Conservation (phyloP, 129 eudicot genomes). For the Chrysanthemum seticuspe region DNA sequence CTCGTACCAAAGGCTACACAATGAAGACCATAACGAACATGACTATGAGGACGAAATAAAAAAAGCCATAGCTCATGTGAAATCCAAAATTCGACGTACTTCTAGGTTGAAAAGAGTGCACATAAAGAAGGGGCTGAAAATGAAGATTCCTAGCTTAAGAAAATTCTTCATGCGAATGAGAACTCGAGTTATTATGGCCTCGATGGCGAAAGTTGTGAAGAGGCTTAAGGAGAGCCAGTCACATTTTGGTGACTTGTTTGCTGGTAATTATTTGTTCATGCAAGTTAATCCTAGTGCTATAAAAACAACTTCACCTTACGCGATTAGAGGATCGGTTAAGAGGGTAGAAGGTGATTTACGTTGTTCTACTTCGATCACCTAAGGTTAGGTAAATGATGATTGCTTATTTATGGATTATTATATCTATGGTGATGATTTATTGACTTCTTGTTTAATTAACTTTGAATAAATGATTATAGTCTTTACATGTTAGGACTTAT, state of each 20-base stretch:
- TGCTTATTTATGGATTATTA: neutral
- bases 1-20: conserved; percentile 53
- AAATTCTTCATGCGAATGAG: conserved; percentile 45
- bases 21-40: conserved; percentile 32
- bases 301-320: conserved; percentile 32
- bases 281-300: conserved; percentile 75
- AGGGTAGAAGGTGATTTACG: conserved; percentile 24
- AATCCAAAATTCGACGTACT: conserved; percentile 28
- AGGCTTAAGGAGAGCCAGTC: conserved; percentile 72
- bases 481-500: too few relatives aligned
- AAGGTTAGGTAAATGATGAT: conserved; percentile 18
- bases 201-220: conserved; percentile 51
- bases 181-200: conserved; percentile 40
- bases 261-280: conserved; percentile 86
- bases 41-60: conserved; percentile 28
- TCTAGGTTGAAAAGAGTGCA: conserved; percentile 38
- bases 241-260: conserved; percentile 86
- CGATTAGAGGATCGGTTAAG: conserved; percentile 26
- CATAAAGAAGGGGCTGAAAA: conserved; percentile 44
- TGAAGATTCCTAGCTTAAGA: conserved; percentile 60
- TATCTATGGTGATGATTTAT: neutral
- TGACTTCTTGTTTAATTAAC: neutral
- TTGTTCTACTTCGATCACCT: neutral
- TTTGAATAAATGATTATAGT: too few relatives aligned
- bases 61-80: conserved; percentile 26